A percentile compares a stretch with the other conserved stretches of the same genome.
phyloP scores from a whole-genome alignment of 306 rosid genomes.

The Leucaena leucocephala region DNA sequence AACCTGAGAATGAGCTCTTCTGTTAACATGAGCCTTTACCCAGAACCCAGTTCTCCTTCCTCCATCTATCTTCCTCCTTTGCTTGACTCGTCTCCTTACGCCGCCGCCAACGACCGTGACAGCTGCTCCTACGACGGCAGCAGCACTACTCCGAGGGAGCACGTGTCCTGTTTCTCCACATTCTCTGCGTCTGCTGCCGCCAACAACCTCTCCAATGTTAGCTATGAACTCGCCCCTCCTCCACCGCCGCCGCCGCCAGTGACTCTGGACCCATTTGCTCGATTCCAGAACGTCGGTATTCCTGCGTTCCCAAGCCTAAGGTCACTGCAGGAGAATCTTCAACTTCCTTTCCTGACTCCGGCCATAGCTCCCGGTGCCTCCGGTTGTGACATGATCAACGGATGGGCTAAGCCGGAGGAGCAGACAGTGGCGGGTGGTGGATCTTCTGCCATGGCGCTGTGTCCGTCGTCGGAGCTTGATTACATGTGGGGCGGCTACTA shows the following conservation, averaged over 20 bases:
- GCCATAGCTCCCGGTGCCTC: constrained; percentile 22
- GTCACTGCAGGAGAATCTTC: constrained; percentile 86
- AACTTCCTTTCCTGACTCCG: constrained; percentile 57
- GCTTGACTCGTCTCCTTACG: constrained; percentile 71
- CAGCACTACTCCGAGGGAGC: constrained; percentile 66
- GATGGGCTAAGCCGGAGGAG: constrained; percentile 53
- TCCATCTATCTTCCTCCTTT: constrained; percentile 88
- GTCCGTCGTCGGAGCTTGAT: constrained; percentile 63
- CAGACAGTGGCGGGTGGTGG: constrained; percentile 35
- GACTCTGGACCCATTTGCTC: constrained; percentile 38
- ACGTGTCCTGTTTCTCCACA: constrained; percentile 99
- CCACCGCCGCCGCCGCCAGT: constrained; percentile 21
- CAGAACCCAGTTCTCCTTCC: constrained; percentile 81
- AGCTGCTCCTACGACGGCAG: constrained; percentile 57
- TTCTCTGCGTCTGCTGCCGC: constrained; percentile 33
- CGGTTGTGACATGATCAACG: constrained; percentile 35
- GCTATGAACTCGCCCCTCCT: constrained; percentile 43
- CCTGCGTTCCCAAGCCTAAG: constrained; percentile 83
- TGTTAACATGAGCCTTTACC: constrained; percentile 38
- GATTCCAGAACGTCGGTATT: constrained; percentile 55
- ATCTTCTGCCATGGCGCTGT: constrained; percentile 27
- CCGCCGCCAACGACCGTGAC: constrained; percentile 49
- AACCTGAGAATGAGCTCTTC: constrained; percentile 43
- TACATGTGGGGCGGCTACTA: constrained; percentile 84
- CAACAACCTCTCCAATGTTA: constrained; percentile 28